phyloP scores from a whole-genome alignment of 2,329 filamentous ascomycete species.

The Exophiala alcalophila region DNA sequence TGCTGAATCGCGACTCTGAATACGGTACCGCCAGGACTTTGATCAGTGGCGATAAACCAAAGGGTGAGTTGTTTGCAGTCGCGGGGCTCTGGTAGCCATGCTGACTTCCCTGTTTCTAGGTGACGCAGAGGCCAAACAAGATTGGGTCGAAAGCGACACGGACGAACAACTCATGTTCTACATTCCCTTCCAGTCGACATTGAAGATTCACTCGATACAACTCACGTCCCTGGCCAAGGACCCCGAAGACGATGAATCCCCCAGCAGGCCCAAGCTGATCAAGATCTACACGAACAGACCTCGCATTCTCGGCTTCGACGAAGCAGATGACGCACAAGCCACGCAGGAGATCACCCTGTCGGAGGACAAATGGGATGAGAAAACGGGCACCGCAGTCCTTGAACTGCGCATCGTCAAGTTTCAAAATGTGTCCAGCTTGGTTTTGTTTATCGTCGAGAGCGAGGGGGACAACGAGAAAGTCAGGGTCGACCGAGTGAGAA shows the following conservation, averaged over 20 bases:
- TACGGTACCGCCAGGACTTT: conserved; percentile 70
- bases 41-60: conserved; percentile 67
- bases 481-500: conserved; percentile 58
- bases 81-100: conserved; percentile 74
- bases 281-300: conserved; percentile 84
- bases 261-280: conserved; percentile 77
- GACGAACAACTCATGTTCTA: conserved; percentile 96
- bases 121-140: conserved; percentile 56
- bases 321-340: conserved; percentile 80
- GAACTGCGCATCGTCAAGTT: conserved; percentile 91
- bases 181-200: conserved; percentile 78
- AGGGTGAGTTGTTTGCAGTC: conserved; percentile 47
- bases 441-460: conserved; percentile 84
- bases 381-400: conserved; percentile 69
- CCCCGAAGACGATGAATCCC: conserved; percentile 61
- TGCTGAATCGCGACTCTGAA: conserved; percentile 80
- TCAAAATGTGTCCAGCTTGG: conserved; percentile 83
- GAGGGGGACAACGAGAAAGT: conserved; percentile 81
- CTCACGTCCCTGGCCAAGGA: conserved; percentile 74
- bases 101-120: conserved; percentile 50
- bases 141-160: conserved; percentile 95
- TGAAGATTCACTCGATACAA: conserved; percentile 85
- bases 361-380: conserved; percentile 72
- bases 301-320: conserved; percentile 90
- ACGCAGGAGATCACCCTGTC: conserved; percentile 76